These are phyloP conservation scores for Kluyveromyces sp. DNA, from an alignment of 1,139 yeast species.

Conservation along the genomic window DNA sequence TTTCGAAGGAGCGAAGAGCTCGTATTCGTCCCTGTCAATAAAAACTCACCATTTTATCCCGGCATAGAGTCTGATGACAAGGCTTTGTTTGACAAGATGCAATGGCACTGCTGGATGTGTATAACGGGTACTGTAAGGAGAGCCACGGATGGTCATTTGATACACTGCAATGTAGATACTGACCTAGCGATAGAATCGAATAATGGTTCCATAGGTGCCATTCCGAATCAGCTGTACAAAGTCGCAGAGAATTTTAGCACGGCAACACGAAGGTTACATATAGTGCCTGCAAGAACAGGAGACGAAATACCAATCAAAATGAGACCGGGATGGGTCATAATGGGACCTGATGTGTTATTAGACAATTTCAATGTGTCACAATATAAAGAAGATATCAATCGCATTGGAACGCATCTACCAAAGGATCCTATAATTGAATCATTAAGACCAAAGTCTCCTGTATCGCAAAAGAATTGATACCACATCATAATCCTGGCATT, in stretches of 20 bases:
- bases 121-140: slow-evolving; percentile 90
- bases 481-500: background rate
- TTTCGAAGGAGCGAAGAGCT: slow-evolving; percentile 86
- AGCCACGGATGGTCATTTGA: slow-evolving; percentile 72
- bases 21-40: slow-evolving; percentile 57
- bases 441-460: slow-evolving; percentile 78
- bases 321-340: slow-evolving; percentile 86
- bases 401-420: slow-evolving; percentile 49
- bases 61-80: slow-evolving; percentile 40
- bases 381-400: slow-evolving; percentile 39
- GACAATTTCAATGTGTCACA: slow-evolving; percentile 55
- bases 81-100: slow-evolving; percentile 44
- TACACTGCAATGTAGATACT: slow-evolving; percentile 88
- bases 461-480: slow-evolving; percentile 24
- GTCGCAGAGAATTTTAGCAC: slow-evolving; percentile 88
- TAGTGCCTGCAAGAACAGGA: slow-evolving; percentile 67
- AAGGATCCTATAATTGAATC: slow-evolving; percentile 66
- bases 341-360: slow-evolving; percentile 74
- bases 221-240: slow-evolving; percentile 70
- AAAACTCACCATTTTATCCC: slow-evolving; percentile 55
- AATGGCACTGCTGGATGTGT: slow-evolving; percentile 98
- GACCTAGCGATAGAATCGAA: slow-evolving; percentile 63
- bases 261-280: slow-evolving; percentile 74
- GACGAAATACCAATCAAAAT: slow-evolving; percentile 54
- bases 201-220: slow-evolving; percentile 36